phyloP scores from a whole-genome alignment of 2,329 filamentous ascomycete genomes.

The Berkeleyomyces rouxiae region DNA sequence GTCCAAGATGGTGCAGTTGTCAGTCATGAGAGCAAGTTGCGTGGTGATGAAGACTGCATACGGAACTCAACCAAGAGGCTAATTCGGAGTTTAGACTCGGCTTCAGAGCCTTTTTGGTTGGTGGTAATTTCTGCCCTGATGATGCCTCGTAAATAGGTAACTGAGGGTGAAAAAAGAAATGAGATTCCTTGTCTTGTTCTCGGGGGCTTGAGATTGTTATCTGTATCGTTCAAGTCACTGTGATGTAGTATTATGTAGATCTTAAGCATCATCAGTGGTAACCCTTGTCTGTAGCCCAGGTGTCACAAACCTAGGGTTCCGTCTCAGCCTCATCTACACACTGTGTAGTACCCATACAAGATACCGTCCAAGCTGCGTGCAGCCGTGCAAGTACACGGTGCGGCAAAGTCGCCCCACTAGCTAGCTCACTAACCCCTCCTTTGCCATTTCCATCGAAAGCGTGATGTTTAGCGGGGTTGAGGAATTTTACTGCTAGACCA shows the following conservation, averaged over 20 bases:
- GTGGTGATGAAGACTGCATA: too few species aligned
- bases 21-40: too few species aligned
- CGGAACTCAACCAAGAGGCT: too few species aligned
- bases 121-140: too few species aligned
- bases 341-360: background rate
- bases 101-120: too few species aligned
- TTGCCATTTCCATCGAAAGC: background rate
- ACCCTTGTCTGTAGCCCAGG: background rate
- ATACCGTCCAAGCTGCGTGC: too few species aligned
- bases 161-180: too few species aligned
- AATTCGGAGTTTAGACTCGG: too few species aligned
- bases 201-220: background rate
- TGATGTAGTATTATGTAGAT: background rate
- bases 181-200: background rate
- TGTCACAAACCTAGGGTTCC: background rate
- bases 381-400: background rate
- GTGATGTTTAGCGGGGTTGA: conserved; percentile 5
- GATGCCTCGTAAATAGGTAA: too few species aligned
- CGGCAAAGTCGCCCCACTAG: background rate
- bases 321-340: background rate
- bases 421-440: conserved; percentile 1
- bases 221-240: background rate
- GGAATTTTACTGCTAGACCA: background rate
- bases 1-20: too few species aligned
- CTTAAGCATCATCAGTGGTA: background rate